phyloP scores from a whole-genome alignment of 2,329 filamentous ascomycete species.

The Penicillium sp. region DNA sequence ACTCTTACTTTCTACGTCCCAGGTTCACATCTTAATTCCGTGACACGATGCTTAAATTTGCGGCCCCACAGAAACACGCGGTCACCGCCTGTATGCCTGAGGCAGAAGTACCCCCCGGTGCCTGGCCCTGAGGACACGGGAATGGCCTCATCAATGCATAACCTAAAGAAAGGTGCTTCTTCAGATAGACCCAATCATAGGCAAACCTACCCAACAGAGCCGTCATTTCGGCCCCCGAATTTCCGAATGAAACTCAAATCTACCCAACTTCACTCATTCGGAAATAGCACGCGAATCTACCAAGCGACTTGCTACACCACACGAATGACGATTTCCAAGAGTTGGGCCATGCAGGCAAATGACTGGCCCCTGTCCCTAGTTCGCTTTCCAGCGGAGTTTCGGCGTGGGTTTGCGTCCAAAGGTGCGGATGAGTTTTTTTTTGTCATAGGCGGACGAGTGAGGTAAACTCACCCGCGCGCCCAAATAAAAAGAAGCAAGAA shows the following conservation, averaged over 20 bases:
- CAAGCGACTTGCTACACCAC: neutral
- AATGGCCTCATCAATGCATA: neutral
- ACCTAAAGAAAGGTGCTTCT: neutral
- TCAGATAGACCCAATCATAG: neutral
- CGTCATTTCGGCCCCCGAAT: neutral
- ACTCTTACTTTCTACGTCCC: too few relatives aligned
- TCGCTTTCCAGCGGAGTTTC: neutral
- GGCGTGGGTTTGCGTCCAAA: neutral
- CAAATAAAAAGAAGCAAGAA: conserved; percentile 4
- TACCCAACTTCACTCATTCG: neutral
- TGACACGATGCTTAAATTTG: neutral
- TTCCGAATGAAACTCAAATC: neutral
- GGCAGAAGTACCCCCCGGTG: neutral
- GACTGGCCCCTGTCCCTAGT: neutral
- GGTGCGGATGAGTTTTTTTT: neutral
- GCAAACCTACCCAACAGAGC: neutral
- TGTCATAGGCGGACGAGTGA: neutral
- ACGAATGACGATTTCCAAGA: neutral
- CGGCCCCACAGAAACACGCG: neutral
- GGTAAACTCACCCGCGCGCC: neutral
- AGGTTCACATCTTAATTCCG: neutral
- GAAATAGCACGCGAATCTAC: neutral
- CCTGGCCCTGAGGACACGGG: neutral
- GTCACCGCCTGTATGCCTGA: neutral
- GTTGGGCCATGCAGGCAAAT: neutral